Evolutionary conservation across 352 stramenopile genomes (phyloP), one percentile per base, ranked within the genome.

Genomic region (Phytophthora chlamydospora): DNA sequence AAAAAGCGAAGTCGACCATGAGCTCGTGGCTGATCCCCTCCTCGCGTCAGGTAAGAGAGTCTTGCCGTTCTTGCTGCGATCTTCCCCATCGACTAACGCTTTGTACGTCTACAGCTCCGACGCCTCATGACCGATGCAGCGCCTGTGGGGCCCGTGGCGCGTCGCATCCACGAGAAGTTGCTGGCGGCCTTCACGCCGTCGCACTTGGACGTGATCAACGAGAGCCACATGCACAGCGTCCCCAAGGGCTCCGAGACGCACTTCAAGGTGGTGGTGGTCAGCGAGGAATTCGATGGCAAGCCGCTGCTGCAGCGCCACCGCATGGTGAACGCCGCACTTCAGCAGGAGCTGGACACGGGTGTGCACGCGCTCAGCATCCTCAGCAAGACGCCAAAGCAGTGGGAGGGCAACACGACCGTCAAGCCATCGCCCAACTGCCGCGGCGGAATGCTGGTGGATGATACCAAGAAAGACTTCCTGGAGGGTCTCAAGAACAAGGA

Each of bases 241-340:
- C 94, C 94, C 11, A 90, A 89, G 46, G 85, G 89, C 57, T 93
- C 91, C 13, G 96, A 99, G 81, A 98, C 93, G 16, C 96, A 99
- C 72, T 99, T 99, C 74, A 98, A 99, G 75, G 93, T 98, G 9
- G 82, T 99, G 19, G 87, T 98, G 0, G 90, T 98, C 8, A 88
- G 87, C 10, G 79, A 88, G 19, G 67, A 88, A 39, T 99, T 99
- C 66, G 83, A 97, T 24, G 84, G 88, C 60, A 91, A 93, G 61
- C 66, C 83, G 49, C 70, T 97, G 39, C 62, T 96, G 10, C 82
- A 97, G 69, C 80, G 95, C 32, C 95, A 99, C 68, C 90, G 93
- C 42, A 80, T 97, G 64, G 85, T 98, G 16, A 98, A 98, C 70
- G 74, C 70, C 10, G 75, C 86, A 48, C 77, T 98, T 54, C 58